These are phyloP conservation scores for Mimosa bimucronata DNA, from an alignment of 306 rosid genomes.

Conservation along the genomic window DNA sequence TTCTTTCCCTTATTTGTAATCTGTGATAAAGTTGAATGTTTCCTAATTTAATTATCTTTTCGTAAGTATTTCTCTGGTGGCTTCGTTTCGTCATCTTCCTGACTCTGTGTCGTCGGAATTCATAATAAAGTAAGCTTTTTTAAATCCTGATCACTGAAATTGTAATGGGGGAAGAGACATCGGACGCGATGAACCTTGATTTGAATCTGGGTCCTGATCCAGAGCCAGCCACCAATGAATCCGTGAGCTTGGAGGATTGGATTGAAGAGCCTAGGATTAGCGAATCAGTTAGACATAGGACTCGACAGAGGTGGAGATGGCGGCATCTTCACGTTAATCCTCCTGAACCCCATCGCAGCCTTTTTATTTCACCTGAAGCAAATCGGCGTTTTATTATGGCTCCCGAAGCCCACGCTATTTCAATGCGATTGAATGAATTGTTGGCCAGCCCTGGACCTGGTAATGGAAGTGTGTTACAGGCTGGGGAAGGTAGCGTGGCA, in stretches of 20 bases:
- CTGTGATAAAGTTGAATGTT: slow-evolving; percentile 25
- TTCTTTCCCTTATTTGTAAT: slow-evolving; percentile 14
- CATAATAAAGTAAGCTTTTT: slow-evolving; percentile 35
- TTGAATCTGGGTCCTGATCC: slow-evolving; percentile 92
- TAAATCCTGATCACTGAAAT: slow-evolving; percentile 28
- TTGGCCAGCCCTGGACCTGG: slow-evolving; percentile 69
- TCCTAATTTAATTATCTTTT: neutral
- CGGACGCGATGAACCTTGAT: slow-evolving; percentile 92
- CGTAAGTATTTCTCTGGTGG: neutral
- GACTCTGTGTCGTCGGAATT: slow-evolving; percentile 19
- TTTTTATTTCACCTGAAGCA: slow-evolving; percentile 49
- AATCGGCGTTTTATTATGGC: slow-evolving; percentile 41
- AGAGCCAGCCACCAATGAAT: slow-evolving; percentile 56
- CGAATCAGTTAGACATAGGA: slow-evolving; percentile 60
- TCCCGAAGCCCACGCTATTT: slow-evolving; percentile 53
- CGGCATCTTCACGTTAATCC: slow-evolving; percentile 38
- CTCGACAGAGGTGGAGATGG: slow-evolving; percentile 74
- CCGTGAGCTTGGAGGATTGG: slow-evolving; percentile 66
- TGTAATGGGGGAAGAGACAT: slow-evolving; percentile 82
- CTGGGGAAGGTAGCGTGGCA: slow-evolving; percentile 89
- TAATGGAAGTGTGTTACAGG: slow-evolving; percentile 59
- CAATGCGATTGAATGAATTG: slow-evolving; percentile 63
- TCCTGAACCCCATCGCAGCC: slow-evolving; percentile 30
- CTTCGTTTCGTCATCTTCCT: neutral
- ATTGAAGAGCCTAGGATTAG: slow-evolving; percentile 58